These are phyloP conservation scores for Aspergillus pseudotamarii DNA, from an alignment of 2,329 filamentous ascomycete genomes.

Conservation along the genomic window DNA sequence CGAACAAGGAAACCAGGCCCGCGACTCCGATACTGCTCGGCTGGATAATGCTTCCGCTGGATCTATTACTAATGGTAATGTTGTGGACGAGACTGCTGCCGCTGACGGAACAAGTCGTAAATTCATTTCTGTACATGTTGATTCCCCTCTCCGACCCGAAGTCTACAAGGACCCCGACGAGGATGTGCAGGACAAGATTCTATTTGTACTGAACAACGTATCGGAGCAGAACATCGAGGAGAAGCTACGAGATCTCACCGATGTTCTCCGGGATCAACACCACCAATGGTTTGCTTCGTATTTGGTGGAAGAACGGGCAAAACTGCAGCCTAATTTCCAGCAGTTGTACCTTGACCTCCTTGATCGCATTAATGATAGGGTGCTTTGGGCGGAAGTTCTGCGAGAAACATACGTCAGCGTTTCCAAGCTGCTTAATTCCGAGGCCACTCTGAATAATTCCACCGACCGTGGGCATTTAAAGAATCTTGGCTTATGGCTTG, in stretches of 20 bases:
- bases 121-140: slow-evolving; percentile 78
- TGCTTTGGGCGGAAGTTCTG: slow-evolving; percentile 84
- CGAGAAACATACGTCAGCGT: slow-evolving; percentile 90
- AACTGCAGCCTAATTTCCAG: slow-evolving; percentile 97
- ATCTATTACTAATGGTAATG: slow-evolving; percentile 68
- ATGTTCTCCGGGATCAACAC: slow-evolving; percentile 76
- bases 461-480: slow-evolving; percentile 88
- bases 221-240: slow-evolving; percentile 84
- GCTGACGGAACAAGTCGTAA: slow-evolving; percentile 67
- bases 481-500: slow-evolving; percentile 91
- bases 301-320: slow-evolving; percentile 92
- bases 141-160: slow-evolving; percentile 64
- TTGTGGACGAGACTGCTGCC: slow-evolving; percentile 62
- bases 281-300: slow-evolving; percentile 97
- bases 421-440: slow-evolving; percentile 84
- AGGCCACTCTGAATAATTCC: slow-evolving; percentile 79
- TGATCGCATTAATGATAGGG: slow-evolving; percentile 75
- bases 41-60: slow-evolving; percentile 38
- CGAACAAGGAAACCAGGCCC: slow-evolving; percentile 62
- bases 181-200: slow-evolving; percentile 86
- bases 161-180: slow-evolving; percentile 81
- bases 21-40: slow-evolving; percentile 54
- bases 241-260: slow-evolving; percentile 80
- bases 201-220: slow-evolving; percentile 96
- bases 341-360: slow-evolving; percentile 89